Evolutionary conservation across 106 monocot genomes (phyloP), one percentile per base, ranked within the genome.

Genomic region (Apostasia shenzhenica): DNA sequence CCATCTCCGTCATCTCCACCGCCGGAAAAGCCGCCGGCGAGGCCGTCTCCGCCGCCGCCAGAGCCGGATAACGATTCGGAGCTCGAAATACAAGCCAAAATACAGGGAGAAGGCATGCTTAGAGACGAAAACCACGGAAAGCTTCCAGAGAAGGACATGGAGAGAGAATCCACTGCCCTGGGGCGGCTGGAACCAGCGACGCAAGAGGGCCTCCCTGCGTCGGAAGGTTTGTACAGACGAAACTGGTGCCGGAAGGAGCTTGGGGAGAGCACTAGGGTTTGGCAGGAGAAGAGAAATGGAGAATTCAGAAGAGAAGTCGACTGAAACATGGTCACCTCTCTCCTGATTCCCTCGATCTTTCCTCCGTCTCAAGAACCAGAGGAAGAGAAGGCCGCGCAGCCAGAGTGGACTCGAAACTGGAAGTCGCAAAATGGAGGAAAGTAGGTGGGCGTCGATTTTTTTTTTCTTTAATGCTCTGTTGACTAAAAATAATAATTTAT

Each of bases 1-100:
- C 79, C 78, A 7, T 66, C 83, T 2, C 71, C 77, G 1, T 71
- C 77, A 0, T 71, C 85, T 14, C 71, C 81, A 9, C 81, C 85
- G 8, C 77, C 71, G 42, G 52, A 26, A 26, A 26, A 80, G 41
- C 83, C 83, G 1, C 73, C 80, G 39, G 62, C 2, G n/a, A 41
- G 14, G 46, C 61, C 55, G 45, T 9, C 41, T 38, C 47, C 37
- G 3, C 52, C 48, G 47, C 59, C n/a, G 26, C 71, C 59, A 14
- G 71, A 59, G 11, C 49, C 48, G 45, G 59, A 60, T 49, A 71
- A 59, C 10, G 50, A 9, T 46, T 48, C 59, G 40, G 59, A 59
- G 59, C 37, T 49, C 48, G 71, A 59, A 40, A 71, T 39, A 59
- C 48, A 8, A 14, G 59, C 58, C 38, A 48, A 3, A 1, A 12